Percentiles rank a stretch among this genome's conserved stretches.
Conservation (phyloP, 2,329 filamentous ascomycete species). For the Botrytis elliptica region DNA sequence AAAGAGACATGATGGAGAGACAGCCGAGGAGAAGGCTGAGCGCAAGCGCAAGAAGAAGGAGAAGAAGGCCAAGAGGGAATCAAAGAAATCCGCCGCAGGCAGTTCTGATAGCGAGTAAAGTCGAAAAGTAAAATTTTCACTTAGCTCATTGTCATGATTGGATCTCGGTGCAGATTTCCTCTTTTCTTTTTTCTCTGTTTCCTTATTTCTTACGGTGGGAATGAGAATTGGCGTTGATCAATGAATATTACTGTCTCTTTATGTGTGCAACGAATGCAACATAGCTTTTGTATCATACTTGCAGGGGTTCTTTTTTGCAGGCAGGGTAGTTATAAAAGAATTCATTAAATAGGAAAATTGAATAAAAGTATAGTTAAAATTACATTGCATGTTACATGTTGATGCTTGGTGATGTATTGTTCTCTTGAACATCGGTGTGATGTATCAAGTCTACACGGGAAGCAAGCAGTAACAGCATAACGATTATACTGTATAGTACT, state of each 20-base stretch:
- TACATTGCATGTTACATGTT: not conserved
- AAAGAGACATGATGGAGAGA: conserved; percentile 78
- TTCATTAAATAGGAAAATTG: conserved; percentile 1
- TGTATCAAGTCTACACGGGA: not conserved
- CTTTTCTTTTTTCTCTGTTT: conserved; percentile 11
- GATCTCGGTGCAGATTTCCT: not conserved
- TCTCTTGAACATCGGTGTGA: not conserved
- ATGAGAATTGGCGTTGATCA: conserved; percentile 17
- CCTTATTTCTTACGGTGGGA: conserved; percentile 6
- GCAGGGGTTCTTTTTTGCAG: conserved; percentile 15
- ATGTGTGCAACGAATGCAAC: conserved; percentile 13
- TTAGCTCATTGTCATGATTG: conserved; percentile 2
- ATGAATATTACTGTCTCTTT: conserved; percentile 9
- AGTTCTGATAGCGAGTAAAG: conserved; percentile 49
- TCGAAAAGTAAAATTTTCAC: not conserved
- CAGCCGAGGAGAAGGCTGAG: conserved; percentile 60
- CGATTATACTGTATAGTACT: not conserved
- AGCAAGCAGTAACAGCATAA: not conserved
- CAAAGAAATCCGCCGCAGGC: conserved; percentile 46
- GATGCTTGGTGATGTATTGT: not conserved
- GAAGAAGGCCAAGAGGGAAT: conserved; percentile 52
- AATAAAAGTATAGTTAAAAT: not conserved
- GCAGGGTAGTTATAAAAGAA: conserved; percentile 14
- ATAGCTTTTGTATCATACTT: conserved; percentile 19
- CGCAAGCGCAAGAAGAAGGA: conserved; percentile 53